Percentiles rank a stretch among this genome's conserved stretches.
phyloP scores from a whole-genome alignment of 2,329 filamentous ascomycete species.

The Hypoxylon sp. region DNA sequence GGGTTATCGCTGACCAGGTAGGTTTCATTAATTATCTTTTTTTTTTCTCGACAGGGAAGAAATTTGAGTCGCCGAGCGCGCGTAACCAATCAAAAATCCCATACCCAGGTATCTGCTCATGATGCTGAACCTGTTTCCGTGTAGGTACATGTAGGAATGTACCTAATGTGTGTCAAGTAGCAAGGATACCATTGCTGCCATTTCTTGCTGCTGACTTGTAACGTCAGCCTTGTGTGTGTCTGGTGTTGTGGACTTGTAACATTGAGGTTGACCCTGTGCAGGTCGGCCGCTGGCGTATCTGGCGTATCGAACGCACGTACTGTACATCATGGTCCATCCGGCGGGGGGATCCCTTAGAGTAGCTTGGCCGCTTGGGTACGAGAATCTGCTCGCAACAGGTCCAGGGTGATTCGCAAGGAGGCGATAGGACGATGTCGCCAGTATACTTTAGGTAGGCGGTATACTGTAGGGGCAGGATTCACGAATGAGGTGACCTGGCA shows the following conservation, averaged over 20 bases:
- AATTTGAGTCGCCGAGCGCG: constrained; percentile 33
- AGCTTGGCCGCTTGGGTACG: constrained; percentile 10
- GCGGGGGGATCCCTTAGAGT: constrained; percentile 18
- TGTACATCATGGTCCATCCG: constrained; percentile 21
- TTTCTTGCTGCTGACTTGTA: constrained; percentile 7
- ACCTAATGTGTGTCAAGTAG: too few species aligned
- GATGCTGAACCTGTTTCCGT: constrained; percentile 2
- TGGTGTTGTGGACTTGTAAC: constrained; percentile 21
- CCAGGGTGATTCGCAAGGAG: constrained; percentile 19
- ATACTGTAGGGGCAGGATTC: constrained; percentile 16
- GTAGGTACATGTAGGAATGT: neutral
- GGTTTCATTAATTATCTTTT: too few species aligned
- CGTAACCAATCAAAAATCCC: constrained; percentile 29
- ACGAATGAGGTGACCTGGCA: constrained; percentile 20
- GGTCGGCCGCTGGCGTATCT: constrained; percentile 16
- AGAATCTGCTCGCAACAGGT: constrained; percentile 4
- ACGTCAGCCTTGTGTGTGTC: constrained; percentile 33
- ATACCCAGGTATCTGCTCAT: constrained; percentile 11
- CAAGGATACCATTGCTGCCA: too few species aligned
- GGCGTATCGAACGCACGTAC: constrained; percentile 4
- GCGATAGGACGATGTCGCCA: constrained; percentile 1
- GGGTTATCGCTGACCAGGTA: constrained; percentile 25
- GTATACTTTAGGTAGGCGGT: constrained; percentile 14
- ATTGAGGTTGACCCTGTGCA: constrained; percentile 7
- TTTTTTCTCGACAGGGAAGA: too few species aligned